Base-by-base conservation (phyloP, 352 stramenopile species). In the Phytophthora foliorum region DNA sequence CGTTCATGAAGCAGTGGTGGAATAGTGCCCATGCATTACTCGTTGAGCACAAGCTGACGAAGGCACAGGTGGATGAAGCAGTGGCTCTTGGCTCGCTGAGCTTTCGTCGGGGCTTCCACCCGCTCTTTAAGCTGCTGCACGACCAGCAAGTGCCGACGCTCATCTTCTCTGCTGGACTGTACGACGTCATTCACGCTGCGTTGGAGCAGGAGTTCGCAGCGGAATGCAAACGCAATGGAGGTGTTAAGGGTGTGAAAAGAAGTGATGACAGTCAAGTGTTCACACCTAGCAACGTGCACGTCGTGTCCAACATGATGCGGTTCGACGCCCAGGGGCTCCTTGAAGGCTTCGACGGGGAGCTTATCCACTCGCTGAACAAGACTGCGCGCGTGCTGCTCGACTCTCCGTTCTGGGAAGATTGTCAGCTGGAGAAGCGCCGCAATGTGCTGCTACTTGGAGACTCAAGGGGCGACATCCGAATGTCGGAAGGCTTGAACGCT, bases 361-460 rank as follows among this genome's bases (percentile, higher is more conserved):
- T 90, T 14, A 94, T 94, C 60, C 83, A 94, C 60, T 89, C 80
- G 48, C 75, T 90, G 25, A 94, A 92, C 79, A 94, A 94, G 67
- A 94, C 88, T 51, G 81, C 84, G 14, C 77, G 71, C n/a, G 82
- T 94, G 39, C 22, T 92, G 45, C 60, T 82, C 6, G 77, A 88
- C 45, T 90, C 81, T n/a, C 65, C 75, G 27, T 91, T 94, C 45
- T 87, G 79, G 73, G 29, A 78, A 13, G 64, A 82, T 31, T 88
- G 72, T 21, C 58, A 86, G 38, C 50, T 77, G 27, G 74, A 90
- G 49, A 67, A 79, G 53, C 84, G 86, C 6, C 74, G 59, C 55
- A 94, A 94, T 39, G 84, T 93, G 21, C 45, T 92, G 54, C 50
- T 94, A 25, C 68, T 94, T 0, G 84, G 86, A 13, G 84, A 94